These are phyloP conservation scores for Fusarium nygamai DNA, from an alignment of 2,329 filamentous ascomycete genomes.

Conservation along the genomic window DNA sequence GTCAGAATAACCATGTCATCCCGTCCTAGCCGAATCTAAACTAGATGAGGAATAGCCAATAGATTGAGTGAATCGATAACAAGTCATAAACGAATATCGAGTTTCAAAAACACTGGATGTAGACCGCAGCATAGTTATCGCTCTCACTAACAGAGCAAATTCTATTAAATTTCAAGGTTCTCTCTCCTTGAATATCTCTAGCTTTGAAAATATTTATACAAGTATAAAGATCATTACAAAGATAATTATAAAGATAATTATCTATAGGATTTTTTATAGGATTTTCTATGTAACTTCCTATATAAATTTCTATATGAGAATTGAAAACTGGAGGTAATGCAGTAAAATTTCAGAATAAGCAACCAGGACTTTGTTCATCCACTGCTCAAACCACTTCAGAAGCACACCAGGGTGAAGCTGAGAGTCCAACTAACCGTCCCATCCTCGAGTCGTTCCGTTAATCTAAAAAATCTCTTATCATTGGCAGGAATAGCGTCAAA, in stretches of 20 bases:
- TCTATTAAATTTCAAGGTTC: neutral
- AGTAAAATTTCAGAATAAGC: too few species aligned
- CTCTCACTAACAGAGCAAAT: too few species aligned
- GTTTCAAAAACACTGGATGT: neutral
- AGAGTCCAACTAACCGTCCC: neutral
- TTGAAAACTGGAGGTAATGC: too few species aligned
- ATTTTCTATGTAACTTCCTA: too few species aligned
- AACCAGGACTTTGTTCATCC: neutral
- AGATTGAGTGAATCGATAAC: neutral
- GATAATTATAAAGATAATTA: too few species aligned
- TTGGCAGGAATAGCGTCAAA: neutral
- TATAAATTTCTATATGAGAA: too few species aligned
- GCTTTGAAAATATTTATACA: neutral
- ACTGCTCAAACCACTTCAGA: neutral
- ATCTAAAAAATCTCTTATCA: neutral
- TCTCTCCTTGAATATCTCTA: too few species aligned
- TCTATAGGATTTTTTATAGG: too few species aligned
- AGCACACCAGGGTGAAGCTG: neutral
- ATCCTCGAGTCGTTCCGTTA: neutral
- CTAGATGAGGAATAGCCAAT: neutral
- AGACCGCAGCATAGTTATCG: neutral
- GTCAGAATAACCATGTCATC: neutral
- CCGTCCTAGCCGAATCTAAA: neutral
- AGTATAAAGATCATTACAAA: too few species aligned
- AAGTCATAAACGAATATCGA: neutral